A percentile compares a stretch with the other conserved stretches of the same genome.
Conservation (phyloP, 2,329 filamentous ascomycete species). For the Colletotrichum cordylinicola region DNA sequence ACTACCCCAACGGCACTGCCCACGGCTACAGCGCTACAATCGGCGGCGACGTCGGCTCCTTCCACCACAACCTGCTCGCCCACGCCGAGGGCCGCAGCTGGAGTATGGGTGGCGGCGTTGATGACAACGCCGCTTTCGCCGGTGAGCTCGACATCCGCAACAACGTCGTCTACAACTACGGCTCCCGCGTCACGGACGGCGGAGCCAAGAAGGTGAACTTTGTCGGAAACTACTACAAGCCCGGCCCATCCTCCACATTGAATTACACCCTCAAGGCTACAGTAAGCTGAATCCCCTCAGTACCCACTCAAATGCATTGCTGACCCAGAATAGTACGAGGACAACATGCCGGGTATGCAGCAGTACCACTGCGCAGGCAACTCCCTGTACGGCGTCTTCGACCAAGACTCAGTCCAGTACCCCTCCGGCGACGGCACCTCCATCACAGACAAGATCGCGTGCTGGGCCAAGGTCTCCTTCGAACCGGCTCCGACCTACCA, state of each 20-base stretch:
- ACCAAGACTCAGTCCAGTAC: conserved; percentile 30
- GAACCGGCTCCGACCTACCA: conserved; percentile 31
- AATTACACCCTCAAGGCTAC: conserved; percentile 31
- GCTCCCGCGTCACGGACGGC: conserved; percentile 35
- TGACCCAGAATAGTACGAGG: conserved; percentile 27
- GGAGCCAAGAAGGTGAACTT: conserved; percentile 37
- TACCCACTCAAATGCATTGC: accelerated
- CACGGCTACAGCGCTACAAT: conserved; percentile 33
- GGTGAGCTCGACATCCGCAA: conserved; percentile 38
- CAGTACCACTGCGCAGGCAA: conserved; percentile 38
- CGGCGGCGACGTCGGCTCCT: conserved; percentile 37
- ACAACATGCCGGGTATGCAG: conserved; percentile 35
- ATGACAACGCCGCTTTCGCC: conserved; percentile 32
- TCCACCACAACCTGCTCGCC: conserved; percentile 39
- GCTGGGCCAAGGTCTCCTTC: conserved; percentile 34
- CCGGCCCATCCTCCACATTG: conserved; percentile 32
- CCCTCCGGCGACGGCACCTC: conserved; percentile 28
- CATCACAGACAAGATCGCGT: conserved; percentile 29
- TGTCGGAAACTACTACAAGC: conserved; percentile 38
- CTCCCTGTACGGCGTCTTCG: conserved; percentile 34
- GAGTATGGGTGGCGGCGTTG: conserved; percentile 38
- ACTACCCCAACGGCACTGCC: conserved; percentile 35
- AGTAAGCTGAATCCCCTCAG: not conserved
- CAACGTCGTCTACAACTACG: conserved; percentile 42
- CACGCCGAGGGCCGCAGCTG: conserved; percentile 37